Base-by-base conservation (phyloP, 345 rosid genomes). In the Punica granatum region DNA sequence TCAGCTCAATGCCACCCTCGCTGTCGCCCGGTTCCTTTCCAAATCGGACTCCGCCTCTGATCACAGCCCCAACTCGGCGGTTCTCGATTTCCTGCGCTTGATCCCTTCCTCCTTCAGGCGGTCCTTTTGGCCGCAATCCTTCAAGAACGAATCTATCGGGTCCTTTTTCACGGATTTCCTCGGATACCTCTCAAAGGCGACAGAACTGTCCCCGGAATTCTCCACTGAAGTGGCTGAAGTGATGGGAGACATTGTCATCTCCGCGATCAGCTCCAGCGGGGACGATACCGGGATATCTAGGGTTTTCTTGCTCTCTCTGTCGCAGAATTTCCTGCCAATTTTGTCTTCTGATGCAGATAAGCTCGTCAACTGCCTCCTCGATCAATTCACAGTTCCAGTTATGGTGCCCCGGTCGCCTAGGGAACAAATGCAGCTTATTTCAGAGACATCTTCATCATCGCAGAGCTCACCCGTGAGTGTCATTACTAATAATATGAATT, bases 51-150 rank as follows among this genome's bases (percentile, higher is more conserved):
- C 75, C 41, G 68, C 70, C 15, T 66, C 76, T 43, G 97, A 89
- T 35, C 80, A 71, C 37, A 78, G 89, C 42, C 85, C 98, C 21
- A 77, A 84, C 73, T 78, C 86, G 61, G 79, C 82, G 49, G 75
- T 84, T 11, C 73, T 86, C 53, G 98, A 87, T 54, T 95, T 90
- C 73, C 73, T 90, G 64, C 86, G 83, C 61, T 79, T 89, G 9
- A 73, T 89, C 39, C 96, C 98, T 44, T 73, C 81, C 25, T 90
- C 98, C 14, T 95, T 95, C 63, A 69, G 66, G n/a, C 83, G 74
- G 48, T 83, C 88, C 0, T 95, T 88, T 65, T 95, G 99, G 99
- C 99, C 98, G 48, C 96, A 87, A 63, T 87, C 98, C 26, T 84
- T 77, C 72, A 71, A 70, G 39, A 48, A 28, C 69, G 92, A 82